Evolutionary conservation across 1,284 basidiomycete genomes (phyloP).

Genomic region (Pseudozyma tsukubaensis): DNA sequence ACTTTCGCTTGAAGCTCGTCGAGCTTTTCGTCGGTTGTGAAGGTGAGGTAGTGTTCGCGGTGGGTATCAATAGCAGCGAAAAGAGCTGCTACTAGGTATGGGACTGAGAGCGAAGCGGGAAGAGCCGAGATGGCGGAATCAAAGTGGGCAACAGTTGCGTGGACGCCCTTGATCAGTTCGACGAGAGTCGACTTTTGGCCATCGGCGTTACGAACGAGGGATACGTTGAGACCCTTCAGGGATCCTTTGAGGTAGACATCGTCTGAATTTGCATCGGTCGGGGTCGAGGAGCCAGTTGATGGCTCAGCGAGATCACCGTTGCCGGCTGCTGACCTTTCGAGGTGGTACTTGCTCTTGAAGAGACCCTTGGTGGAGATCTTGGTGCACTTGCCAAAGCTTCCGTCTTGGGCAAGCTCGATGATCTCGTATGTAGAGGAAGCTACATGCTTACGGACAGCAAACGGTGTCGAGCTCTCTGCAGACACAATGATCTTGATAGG

Average conservation of each 20-base stretch:
- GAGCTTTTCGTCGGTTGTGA: conserved; percentile 80
- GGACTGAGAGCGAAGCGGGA: conserved; percentile 14
- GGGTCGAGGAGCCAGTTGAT: neutral
- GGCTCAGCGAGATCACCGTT: neutral
- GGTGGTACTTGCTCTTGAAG: conserved; percentile 48
- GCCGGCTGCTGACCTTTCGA: conserved; percentile 17
- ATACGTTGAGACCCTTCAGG: conserved; percentile 34
- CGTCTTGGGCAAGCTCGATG: conserved; percentile 34
- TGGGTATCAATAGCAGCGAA: conserved; percentile 47
- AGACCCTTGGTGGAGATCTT: conserved; percentile 48
- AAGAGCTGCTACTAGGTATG: conserved; percentile 37
- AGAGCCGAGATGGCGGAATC: conserved; percentile 24
- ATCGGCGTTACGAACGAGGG: conserved; percentile 29
- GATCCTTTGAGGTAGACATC: conserved; percentile 46
- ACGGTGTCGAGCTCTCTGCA: conserved; percentile 17
- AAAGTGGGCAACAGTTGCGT: conserved; percentile 40
- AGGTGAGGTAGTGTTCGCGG: conserved; percentile 70
- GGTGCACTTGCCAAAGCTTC: conserved; percentile 31
- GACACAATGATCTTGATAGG: conserved; percentile 35
- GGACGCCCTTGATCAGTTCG: conserved; percentile 43
- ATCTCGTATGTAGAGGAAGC: conserved; percentile 46
- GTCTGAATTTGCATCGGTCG: conserved; percentile 12
- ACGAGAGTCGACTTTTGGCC: conserved; percentile 35
- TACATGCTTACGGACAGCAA: conserved; percentile 45
- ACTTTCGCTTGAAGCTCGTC: conserved; percentile 72